These are phyloP conservation scores for Diatrype stigma DNA, from an alignment of 2,329 filamentous ascomycete genomes.

Conservation along the genomic window DNA sequence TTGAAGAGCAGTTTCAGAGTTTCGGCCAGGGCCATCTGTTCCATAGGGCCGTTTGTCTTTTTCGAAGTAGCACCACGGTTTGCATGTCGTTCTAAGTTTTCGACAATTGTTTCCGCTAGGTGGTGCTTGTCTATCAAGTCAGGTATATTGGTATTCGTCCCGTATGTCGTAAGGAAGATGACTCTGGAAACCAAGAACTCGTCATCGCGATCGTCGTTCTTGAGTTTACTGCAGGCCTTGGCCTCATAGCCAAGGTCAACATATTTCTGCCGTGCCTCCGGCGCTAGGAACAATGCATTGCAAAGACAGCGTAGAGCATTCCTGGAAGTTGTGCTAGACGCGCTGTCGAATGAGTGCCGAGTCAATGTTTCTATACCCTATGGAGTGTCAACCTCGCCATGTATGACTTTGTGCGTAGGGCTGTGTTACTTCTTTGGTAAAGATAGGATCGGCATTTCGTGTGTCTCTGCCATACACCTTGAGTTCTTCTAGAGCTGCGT, in stretches of 20 bases:
- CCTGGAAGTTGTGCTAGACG: slow-evolving; percentile 59
- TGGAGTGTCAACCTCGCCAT: slow-evolving; percentile 10
- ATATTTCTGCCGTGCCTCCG: slow-evolving; percentile 65
- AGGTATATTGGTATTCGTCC: slow-evolving; percentile 62
- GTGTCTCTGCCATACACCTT: slow-evolving; percentile 76
- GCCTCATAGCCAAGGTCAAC: slow-evolving; percentile 65
- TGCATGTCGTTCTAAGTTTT: slow-evolving; percentile 68
- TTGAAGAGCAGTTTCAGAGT: slow-evolving; percentile 89
- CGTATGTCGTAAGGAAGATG: slow-evolving; percentile 76
- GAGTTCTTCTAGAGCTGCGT: slow-evolving; percentile 60
- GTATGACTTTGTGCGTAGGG: neutral
- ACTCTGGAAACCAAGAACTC: slow-evolving; percentile 82
- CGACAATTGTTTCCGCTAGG: slow-evolving; percentile 63
- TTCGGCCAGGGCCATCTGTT: slow-evolving; percentile 76
- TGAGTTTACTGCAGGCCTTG: slow-evolving; percentile 67
- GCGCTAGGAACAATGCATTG: slow-evolving; percentile 73
- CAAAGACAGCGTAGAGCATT: slow-evolving; percentile 79
- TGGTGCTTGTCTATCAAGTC: slow-evolving; percentile 61
- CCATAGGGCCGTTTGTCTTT: slow-evolving; percentile 51
- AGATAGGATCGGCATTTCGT: slow-evolving; percentile 73
- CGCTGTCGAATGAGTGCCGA: slow-evolving; percentile 67
- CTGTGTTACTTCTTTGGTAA: slow-evolving; percentile 63
- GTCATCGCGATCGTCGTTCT: slow-evolving; percentile 71
- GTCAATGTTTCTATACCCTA: slow-evolving; percentile 73
- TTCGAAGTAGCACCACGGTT: slow-evolving; percentile 33